Conservation (phyloP, 139 green algal species). For the Micractinium conductrix region DNA sequence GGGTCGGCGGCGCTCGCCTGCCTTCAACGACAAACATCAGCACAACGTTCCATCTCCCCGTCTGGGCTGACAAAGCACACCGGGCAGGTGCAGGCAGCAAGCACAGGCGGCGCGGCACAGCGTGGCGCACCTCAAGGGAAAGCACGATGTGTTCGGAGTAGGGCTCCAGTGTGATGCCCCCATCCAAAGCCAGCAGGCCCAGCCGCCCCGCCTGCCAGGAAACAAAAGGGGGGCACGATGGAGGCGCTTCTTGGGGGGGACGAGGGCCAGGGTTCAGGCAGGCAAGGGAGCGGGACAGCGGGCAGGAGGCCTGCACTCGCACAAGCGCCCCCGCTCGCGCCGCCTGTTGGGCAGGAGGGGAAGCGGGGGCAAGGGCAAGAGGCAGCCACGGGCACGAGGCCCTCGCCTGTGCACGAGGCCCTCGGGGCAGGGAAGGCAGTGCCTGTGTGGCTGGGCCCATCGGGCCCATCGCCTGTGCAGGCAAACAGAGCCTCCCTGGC, state of each 20-base stretch:
- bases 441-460: not conserved
- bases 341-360: too few species aligned
- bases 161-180: conserved; percentile 39
- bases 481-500: too few species aligned
- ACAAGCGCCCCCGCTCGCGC: too few species aligned
- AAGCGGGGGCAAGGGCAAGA: too few species aligned
- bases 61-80: not conserved
- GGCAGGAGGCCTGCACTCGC: too few species aligned
- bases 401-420: too few species aligned
- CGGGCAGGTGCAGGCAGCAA: too few species aligned
- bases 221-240: not conserved
- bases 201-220: not conserved
- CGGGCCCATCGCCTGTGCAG: too few species aligned
- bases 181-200: conserved; percentile 28
- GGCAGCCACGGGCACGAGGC: too few species aligned
- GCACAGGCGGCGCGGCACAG: not conserved
- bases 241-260: not conserved
- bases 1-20: not conserved
- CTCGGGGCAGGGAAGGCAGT: too few species aligned
- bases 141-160: not conserved
- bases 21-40: too few species aligned
- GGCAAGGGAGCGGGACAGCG: not conserved
- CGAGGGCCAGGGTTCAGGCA: not conserved
- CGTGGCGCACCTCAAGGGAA: not conserved
- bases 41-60: not conserved